A percentile compares a stretch with the other conserved stretches of the same genome.
These are phyloP conservation scores for Talaromyces sp. DNA, from an alignment of 2,329 filamentous ascomycete genomes.

Conservation along the genomic window DNA sequence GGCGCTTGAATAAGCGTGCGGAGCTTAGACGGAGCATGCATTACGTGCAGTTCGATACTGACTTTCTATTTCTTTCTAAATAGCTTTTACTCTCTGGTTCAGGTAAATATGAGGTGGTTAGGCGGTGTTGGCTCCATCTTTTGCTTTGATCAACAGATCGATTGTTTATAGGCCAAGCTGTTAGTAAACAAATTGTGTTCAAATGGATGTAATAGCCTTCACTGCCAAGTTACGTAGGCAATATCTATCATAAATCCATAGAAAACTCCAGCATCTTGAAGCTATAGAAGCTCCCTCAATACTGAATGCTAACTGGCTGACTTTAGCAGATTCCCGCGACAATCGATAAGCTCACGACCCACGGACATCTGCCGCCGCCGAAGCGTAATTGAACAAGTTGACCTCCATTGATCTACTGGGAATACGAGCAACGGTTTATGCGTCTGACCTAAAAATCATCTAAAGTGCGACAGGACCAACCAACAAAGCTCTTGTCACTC, in stretches of 20 bases:
- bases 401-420: neutral
- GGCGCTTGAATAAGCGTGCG: constrained; percentile 15
- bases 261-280: neutral
- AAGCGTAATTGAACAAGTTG: neutral
- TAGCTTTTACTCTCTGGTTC: neutral
- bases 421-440: neutral
- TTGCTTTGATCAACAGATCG: neutral
- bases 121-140: neutral
- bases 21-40: constrained; percentile 28
- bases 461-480: neutral
- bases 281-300: neutral
- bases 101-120: constrained; percentile 3
- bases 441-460: neutral
- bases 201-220: neutral
- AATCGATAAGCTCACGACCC: constrained; percentile 2
- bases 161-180: neutral
- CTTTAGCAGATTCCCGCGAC: neutral
- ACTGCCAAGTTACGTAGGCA: neutral
- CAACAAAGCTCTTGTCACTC: neutral
- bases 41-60: neutral
- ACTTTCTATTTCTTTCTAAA: neutral
- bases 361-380: neutral
- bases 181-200: neutral
- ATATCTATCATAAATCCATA: no score
- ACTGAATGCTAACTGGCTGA: neutral